Conservation (phyloP, 352 stramenopile genomes). For the Phytophthora megakarya region DNA sequence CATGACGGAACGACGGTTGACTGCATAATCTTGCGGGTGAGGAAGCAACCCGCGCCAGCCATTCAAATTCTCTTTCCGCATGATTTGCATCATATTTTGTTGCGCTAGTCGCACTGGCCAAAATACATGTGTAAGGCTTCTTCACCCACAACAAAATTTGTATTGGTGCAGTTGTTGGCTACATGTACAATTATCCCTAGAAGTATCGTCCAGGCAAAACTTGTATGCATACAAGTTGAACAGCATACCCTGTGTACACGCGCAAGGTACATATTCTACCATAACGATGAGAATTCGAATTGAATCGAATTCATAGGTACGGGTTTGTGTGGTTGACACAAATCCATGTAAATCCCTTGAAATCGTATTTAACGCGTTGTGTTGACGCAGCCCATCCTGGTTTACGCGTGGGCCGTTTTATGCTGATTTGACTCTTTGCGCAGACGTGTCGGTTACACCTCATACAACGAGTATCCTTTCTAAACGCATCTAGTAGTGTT, state of each 20-base stretch:
- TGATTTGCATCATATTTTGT: background rate
- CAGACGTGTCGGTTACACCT: no score
- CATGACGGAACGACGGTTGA: background rate
- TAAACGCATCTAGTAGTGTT: no score
- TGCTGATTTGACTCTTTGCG: background rate
- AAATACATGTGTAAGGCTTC: no score
- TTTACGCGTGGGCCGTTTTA: background rate
- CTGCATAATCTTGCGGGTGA: background rate
- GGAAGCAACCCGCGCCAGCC: background rate
- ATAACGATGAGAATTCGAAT: no score
- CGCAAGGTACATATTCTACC: no score
- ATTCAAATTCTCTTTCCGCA: background rate
- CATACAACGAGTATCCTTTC: no score
- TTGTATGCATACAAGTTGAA: no score
- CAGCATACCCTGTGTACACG: no score
- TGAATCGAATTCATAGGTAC: background rate
- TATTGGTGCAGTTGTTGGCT: background rate
- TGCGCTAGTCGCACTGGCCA: background rate
- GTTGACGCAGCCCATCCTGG: no score
- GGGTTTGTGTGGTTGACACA: background rate
- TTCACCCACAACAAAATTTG: background rate
- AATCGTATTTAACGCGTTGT: no score
- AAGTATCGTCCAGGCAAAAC: no score
- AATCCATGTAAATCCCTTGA: background rate
- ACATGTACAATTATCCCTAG: no score